A percentile compares a stretch with the other conserved stretches of the same genome.
These are phyloP conservation scores for Camelina hispida DNA, from an alignment of 345 rosid genomes.

Conservation along the genomic window DNA sequence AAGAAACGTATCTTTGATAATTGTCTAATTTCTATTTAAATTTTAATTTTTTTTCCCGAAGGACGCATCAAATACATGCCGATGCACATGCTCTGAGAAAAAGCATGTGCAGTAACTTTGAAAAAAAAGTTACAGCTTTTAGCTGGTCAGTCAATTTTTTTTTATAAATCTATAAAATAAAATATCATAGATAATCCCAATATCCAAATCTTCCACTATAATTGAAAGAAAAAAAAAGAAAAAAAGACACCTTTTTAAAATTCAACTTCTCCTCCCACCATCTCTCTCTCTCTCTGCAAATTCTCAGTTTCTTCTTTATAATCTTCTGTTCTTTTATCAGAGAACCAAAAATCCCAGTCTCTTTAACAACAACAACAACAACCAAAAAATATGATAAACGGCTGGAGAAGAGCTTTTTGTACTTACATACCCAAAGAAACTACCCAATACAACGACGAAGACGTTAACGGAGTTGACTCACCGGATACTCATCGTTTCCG, in stretches of 20 bases:
- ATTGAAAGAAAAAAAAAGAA: not conserved
- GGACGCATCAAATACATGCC: too few relatives aligned
- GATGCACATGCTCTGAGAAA: too few relatives aligned
- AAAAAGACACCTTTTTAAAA: constrained; percentile 8
- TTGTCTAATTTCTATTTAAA: too few relatives aligned
- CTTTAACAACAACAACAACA: constrained; percentile 4
- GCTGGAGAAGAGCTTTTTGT: constrained; percentile 94
- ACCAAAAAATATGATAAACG: constrained; percentile 62
- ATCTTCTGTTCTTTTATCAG: constrained; percentile 17
- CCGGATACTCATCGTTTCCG: constrained; percentile 44
- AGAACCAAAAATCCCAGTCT: constrained; percentile 22
- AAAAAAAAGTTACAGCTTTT: not conserved
- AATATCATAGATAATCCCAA: constrained; percentile 26
- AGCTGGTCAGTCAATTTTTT: not conserved
- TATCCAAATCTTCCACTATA: constrained; percentile 34
- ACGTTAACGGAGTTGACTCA: not conserved
- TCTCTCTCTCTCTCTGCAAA: constrained; percentile 20
- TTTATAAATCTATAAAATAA: not conserved
- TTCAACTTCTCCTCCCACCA: constrained; percentile 35
- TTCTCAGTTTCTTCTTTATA: constrained; percentile 1
- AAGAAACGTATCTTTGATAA: too few relatives aligned
- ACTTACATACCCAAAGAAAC: constrained; percentile 73
- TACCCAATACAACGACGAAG: constrained; percentile 11
- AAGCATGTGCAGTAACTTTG: too few relatives aligned
- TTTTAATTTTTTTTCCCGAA: too few relatives aligned